Percentiles rank a stretch among this genome's conserved stretches.
Conservation (phyloP, 148 eudicot species). For the Rhododendron ferrugineum region DNA sequence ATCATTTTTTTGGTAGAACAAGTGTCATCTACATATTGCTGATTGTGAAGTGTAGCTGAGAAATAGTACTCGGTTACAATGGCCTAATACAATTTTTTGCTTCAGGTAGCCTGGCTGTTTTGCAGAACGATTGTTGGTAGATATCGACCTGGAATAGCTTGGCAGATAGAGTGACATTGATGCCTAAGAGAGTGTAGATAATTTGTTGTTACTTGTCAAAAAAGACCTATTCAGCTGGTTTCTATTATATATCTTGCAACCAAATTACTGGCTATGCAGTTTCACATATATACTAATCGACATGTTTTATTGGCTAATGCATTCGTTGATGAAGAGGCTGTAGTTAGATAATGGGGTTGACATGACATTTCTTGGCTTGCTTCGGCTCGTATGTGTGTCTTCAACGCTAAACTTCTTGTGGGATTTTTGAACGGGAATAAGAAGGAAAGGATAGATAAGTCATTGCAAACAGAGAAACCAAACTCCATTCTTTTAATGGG, state of each 20-base stretch:
- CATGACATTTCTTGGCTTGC: not conserved
- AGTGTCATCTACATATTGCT: not conserved
- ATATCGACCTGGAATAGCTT: not conserved
- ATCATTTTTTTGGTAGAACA: slow-evolving; percentile 17
- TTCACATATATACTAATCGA: not conserved
- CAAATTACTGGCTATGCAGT: not conserved
- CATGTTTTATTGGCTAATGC: not conserved
- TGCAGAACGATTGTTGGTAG: not conserved
- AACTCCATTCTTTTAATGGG: not conserved
- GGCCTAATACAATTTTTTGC: slow-evolving; percentile 8
- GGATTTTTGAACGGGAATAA: not conserved
- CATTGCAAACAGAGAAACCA: not conserved
- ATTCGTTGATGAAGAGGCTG: not conserved
- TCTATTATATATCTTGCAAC: not conserved
- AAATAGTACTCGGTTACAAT: slow-evolving; percentile 2
- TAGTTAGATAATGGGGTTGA: not conserved
- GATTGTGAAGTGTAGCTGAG: slow-evolving; percentile 1
- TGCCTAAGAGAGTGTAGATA: not conserved
- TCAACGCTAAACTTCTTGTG: not conserved
- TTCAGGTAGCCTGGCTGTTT: not conserved
- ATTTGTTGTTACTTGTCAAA: not conserved
- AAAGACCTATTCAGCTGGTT: not conserved
- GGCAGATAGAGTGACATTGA: not conserved
- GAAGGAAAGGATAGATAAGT: not conserved
- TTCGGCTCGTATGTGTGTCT: not conserved